Evolutionary conservation across 148 eudicot genomes (phyloP), one percentile per base, ranked within the genome.

Genomic region (Camellia granthamiana): DNA sequence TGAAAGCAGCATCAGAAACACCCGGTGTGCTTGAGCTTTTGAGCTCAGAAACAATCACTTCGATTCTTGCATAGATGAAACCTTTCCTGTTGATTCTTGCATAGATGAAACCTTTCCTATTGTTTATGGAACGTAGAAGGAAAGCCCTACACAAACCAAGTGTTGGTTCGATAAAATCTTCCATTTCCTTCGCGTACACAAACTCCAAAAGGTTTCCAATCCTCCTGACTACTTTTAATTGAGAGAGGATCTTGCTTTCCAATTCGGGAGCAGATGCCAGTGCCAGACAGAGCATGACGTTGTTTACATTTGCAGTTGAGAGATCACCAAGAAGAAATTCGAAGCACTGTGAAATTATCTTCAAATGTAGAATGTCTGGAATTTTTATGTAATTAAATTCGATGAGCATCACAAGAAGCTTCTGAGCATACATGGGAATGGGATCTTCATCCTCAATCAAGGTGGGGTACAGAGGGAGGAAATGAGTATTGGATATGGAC

Each of bases 401-500:
- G 47, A 92, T 85, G 69, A 96, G 93, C 99, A 91, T 96, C 83
- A 92, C 90, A 18, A 92, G 96, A 64, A 96, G 99, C 82, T 96
- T 93, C 82, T 96, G 98, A 52, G 99, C 99, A 77, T 93, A 96
- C 84, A 88, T 84, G 43, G 99, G 99, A 67, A 92, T 93, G 41
- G 99, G 99, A 81, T 96, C 99, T 81, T 96, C 99, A 74, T 96
- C 99, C 83, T 92, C 92, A 59, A 94, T 87, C 77, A 94, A 87
- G 75, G 85, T 83, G 56, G 98, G 99, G 81, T 93, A 94, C 46
- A 96, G 91, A 74, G 99, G 98, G 59, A 94, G 90, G 83, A 96
- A 96, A 79, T 89, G 83, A 55, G 70, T 58, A 80, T 84, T 88
- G 51, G 95, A 90, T 79, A 94, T 86, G 79, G 92, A 84, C 76